Conservation (phyloP, 1,284 basidiomycete genomes). For the Serendipita sp. region DNA sequence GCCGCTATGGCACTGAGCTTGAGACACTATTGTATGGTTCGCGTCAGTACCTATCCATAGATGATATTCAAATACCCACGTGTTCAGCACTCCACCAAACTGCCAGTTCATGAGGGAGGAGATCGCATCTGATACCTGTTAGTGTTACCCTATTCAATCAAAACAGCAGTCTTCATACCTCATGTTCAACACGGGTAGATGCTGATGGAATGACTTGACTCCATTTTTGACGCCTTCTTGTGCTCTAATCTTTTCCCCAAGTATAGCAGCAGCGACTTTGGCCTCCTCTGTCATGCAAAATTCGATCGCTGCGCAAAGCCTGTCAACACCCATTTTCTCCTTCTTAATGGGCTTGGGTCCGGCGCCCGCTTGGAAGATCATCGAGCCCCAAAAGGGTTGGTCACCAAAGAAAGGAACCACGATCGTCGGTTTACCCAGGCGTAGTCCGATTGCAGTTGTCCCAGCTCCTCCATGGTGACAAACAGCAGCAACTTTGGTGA, state of each 20-base stretch:
- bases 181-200: conserved; percentile 51
- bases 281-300: conserved; percentile 32
- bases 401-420: conserved; percentile 61
- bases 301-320: conserved; percentile 37
- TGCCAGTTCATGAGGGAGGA: conserved; percentile 34
- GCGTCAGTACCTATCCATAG: neutral
- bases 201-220: conserved; percentile 43
- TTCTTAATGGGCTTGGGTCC: conserved; percentile 47
- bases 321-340: conserved; percentile 37
- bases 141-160: neutral
- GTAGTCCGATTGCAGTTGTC: conserved; percentile 48
- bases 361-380: conserved; percentile 49
- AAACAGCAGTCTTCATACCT: conserved; percentile 17
- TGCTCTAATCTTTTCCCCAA: conserved; percentile 37
- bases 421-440: conserved; percentile 48
- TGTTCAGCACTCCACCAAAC: conserved; percentile 45
- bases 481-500: conserved; percentile 46
- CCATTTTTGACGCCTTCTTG: conserved; percentile 42
- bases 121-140: conserved; percentile 31
- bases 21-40: conserved; percentile 25
- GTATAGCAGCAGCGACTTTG: conserved; percentile 30
- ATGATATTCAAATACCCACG: conserved; percentile 19
- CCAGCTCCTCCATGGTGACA: conserved; percentile 63
- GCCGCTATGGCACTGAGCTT: conserved; percentile 41
- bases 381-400: conserved; percentile 38